Conservation (phyloP, 371 early-diverging fungal species). For the Mortierella sp. region DNA sequence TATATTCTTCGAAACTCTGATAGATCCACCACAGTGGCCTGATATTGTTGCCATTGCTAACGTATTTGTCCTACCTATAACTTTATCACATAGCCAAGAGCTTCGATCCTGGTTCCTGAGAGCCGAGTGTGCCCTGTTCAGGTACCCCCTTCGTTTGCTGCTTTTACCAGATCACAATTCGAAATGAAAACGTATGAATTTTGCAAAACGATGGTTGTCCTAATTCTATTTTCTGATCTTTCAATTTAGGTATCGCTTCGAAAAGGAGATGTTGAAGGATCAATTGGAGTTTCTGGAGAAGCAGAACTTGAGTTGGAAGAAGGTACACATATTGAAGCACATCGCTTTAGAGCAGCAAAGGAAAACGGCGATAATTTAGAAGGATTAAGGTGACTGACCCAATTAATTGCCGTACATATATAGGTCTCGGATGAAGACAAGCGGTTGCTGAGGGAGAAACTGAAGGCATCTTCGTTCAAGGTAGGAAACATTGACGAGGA, state of each 20-base stretch:
- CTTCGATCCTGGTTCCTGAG: slow-evolving; percentile 92
- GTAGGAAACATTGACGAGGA: slow-evolving; percentile 30
- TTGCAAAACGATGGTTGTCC: not conserved
- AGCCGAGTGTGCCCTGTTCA: slow-evolving; percentile 90
- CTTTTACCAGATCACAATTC: not conserved
- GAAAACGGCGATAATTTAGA: too few species aligned
- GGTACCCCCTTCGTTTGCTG: slow-evolving; percentile 48
- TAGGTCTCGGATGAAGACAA: slow-evolving; percentile 55
- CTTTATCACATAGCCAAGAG: slow-evolving; percentile 72
- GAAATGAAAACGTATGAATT: not conserved
- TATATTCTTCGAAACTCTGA: not conserved
- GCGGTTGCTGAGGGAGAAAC: slow-evolving; percentile 47
- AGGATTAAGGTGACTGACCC: not conserved
- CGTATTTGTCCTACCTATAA: not conserved
- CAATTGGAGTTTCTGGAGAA: slow-evolving; percentile 68
- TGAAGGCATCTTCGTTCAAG: slow-evolving; percentile 49
- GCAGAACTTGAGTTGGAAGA: slow-evolving; percentile 70
- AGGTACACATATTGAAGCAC: slow-evolving; percentile 52
- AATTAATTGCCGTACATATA: not conserved
- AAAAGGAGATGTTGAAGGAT: slow-evolving; percentile 69
- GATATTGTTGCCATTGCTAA: not conserved
- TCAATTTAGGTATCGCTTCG: slow-evolving; percentile 65
- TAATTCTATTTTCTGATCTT: not conserved
- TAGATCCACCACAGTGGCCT: not conserved
- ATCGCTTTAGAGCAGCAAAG: not conserved